Conservation (phyloP, 495 filamentous ascomycete species). For the Darksidea phi region DNA sequence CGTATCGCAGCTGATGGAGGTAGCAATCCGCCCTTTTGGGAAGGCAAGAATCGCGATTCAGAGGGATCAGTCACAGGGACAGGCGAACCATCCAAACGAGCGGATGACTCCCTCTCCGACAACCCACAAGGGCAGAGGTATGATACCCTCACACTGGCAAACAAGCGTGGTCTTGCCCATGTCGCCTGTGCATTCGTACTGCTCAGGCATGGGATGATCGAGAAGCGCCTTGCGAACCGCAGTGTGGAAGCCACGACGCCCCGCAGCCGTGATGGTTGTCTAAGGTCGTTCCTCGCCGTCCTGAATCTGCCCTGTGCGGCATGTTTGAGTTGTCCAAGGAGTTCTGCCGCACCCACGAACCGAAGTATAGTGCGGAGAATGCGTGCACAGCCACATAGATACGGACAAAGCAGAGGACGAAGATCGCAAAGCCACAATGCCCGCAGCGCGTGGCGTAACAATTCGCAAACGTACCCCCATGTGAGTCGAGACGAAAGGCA, state of each 20-base stretch:
- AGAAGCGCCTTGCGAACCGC: too few relatives aligned
- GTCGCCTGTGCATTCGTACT: too few relatives aligned
- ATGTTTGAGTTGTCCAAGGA: neutral
- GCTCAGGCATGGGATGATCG: neutral
- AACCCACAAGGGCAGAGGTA: too few relatives aligned
- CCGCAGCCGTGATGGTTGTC: too few relatives aligned
- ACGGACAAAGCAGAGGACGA: conserved; percentile 1
- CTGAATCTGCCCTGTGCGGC: conserved; percentile 18
- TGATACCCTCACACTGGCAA: too few relatives aligned
- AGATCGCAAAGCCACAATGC: conserved; percentile 17
- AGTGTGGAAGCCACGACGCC: too few relatives aligned
- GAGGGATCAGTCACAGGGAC: too few relatives aligned
- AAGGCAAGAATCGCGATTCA: too few relatives aligned
- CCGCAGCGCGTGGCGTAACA: conserved; percentile 1
- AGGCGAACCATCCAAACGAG: too few relatives aligned
- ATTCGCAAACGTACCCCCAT: neutral
- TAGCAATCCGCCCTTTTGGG: neutral
- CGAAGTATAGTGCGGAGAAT: conserved; percentile 6
- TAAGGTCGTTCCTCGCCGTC: neutral
- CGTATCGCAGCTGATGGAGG: conserved; percentile 13
- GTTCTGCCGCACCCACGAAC: neutral
- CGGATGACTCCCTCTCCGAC: too few relatives aligned
- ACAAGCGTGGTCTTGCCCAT: too few relatives aligned
- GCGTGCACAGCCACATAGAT: conserved; percentile 24
- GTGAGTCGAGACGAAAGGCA: conserved; percentile 14